Base-by-base conservation (phyloP, 768 basidiomycete species). In the Hortiboletus campestris region DNA sequence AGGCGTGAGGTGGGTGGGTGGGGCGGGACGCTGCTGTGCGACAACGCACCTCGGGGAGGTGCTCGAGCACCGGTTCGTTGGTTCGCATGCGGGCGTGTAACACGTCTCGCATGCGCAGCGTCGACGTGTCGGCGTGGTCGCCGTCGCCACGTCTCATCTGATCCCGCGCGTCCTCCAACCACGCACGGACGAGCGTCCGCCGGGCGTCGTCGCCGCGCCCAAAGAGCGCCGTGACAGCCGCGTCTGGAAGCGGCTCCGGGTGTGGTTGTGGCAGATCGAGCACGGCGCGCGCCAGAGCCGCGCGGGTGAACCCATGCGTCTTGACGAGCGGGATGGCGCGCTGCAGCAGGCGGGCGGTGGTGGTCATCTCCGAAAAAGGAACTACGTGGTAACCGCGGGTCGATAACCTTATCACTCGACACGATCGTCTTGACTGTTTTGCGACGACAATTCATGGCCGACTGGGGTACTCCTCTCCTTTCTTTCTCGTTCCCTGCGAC, bases 231-330 rank as follows among this genome's bases (percentile, higher is more conserved):
- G 85, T 81, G 20, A 93, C 80, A 0, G 89, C 85, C 0, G 76
- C 72, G 54, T 92, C 89, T 1, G 85, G 80, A 20, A 93, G 81
- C 8, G 88, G 88, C 52, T 79, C 73, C 1, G 77, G 22, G 62
- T 84, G 85, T 0, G 73, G 75, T 56, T 73, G 66, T 1, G 77
- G 74, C 2, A 89, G 75, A 2, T 74, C 67, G 5, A 88, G 76
- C 8, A 80, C 88, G 20, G 89, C 84, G 46, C 74, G 80, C 4
- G 89, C 79, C 11, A 92, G 77, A 0, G 88, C 78, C 29, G 83
- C 76, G 19, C 90, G 82, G 12, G 90, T 86, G 68, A 93, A 93
- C 10, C 91, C 91, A 60, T 89, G 80, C 7, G 78, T 78, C 53
- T 66, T 68, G 44, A 93, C 77, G 20, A 91, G 76, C 4, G 88